Evolutionary conservation across 345 rosid genomes (phyloP), one percentile per base, ranked within the genome.

Genomic region (Noccaea bulbosa): DNA sequence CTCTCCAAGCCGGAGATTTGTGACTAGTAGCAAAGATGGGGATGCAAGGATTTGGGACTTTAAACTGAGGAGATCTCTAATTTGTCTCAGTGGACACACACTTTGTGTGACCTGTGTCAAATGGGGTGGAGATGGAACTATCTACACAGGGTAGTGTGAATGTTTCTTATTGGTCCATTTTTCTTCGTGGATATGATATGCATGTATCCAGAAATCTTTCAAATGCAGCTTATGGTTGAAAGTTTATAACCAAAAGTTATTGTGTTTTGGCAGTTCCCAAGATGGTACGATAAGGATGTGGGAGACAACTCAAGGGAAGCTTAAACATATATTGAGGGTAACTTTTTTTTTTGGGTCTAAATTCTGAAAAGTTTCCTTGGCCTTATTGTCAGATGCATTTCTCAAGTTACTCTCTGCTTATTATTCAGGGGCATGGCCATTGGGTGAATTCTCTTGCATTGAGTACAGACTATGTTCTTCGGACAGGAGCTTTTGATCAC

Each of bases 41-140:
- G 96, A 91, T 87, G 99, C 99, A 11, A 88, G 97, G 57, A 85
- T 94, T 77, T 94, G 98, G 99, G 99, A 91, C 67, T 34, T 88
- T 68, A 72, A 90, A 37, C 69, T 86, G 60, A 86, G 79, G 70
- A 89, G 80, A 79, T 80, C 90, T 77, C 73, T 89, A 39, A 89
- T 94, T 43, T 82, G 85, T 83, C 92, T 94, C 37, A 88, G 86
- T 43, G 98, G 97, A 8, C 99, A 94, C 67, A 88, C 91, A 7
- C 93, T 89, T 81, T 97, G 97, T 57, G 85, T 94, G 67, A 94
- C 99, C 74, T 91, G 98, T 69, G 99, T 94, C 43, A 94, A 91
- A 75, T 94, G 99, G 99, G 95, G 97, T 4, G 99, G 99, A 62
- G 99, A 91, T 30, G 97, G 96, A 53, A 73, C 84, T 59, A 89